Conservation (phyloP, 2,329 filamentous ascomycete species). For the Sordariomycetes sp. region DNA sequence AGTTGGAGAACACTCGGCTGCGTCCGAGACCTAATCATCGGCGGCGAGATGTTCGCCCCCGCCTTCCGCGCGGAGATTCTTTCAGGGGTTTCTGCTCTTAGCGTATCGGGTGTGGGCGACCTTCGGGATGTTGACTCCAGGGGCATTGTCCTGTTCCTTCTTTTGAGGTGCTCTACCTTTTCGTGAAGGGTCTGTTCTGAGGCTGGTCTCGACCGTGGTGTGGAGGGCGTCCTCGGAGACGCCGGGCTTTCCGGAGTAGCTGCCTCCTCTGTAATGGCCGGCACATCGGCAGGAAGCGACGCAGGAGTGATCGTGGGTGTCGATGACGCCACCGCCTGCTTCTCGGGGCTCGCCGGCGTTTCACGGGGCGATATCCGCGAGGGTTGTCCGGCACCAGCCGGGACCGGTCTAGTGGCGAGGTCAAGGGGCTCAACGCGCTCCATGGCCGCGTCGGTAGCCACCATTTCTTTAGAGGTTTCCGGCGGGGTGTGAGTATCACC, state of each 20-base stretch:
- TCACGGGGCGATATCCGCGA: background rate
- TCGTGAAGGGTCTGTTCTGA: constrained; percentile 25
- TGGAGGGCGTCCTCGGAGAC: constrained; percentile 12
- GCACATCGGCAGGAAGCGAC: background rate
- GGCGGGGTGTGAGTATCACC: constrained; percentile 8
- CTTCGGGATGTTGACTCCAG: constrained; percentile 16
- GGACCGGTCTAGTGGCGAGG: constrained; percentile 21
- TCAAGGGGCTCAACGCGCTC: constrained; percentile 40
- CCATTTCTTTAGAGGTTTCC: constrained; percentile 19
- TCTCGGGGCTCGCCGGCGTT: background rate
- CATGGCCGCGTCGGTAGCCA: constrained; percentile 22
- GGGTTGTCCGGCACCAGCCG: background rate
- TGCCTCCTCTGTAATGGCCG: background rate
- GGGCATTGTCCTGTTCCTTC: constrained; percentile 16
- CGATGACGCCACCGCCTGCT: background rate
- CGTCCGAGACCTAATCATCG: constrained; percentile 38
- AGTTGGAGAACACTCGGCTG: constrained; percentile 26
- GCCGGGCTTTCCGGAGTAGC: constrained; percentile 10
- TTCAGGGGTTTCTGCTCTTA: constrained; percentile 17
- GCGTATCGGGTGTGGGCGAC: constrained; percentile 11
- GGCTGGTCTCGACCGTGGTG: constrained; percentile 10
- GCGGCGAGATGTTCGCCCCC: constrained; percentile 35
- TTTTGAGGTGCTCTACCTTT: constrained; percentile 37
- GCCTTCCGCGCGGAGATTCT: constrained; percentile 31
- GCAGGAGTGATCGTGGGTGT: background rate